phyloP scores from a whole-genome alignment of 345 rosid species.

The Rhodamnia rubescens region DNA sequence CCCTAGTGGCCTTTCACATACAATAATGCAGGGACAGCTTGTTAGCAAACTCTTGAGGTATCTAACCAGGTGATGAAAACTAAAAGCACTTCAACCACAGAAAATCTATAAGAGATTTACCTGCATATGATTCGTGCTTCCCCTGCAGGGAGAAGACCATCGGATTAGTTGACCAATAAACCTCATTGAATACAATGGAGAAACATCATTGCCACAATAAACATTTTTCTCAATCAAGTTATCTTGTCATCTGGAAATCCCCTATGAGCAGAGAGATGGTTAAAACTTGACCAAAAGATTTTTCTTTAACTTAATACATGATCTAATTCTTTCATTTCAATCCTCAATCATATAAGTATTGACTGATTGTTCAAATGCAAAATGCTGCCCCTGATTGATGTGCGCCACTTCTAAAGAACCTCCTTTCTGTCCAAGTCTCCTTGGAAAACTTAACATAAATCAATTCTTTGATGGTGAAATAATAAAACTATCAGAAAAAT shows the following conservation, averaged over 20 bases:
- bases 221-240: neutral
- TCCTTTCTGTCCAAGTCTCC: neutral
- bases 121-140: conserved; percentile 73
- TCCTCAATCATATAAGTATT: neutral
- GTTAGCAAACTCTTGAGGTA: neutral
- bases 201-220: neutral
- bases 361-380: neutral
- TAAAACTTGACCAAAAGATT: neutral
- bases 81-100: neutral
- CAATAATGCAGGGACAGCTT: neutral
- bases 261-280: neutral
- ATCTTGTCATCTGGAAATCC: neutral
- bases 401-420: neutral
- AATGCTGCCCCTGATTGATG: neutral
- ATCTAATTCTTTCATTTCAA: neutral
- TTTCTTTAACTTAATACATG: neutral
- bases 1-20: conserved; percentile 36
- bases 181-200: neutral
- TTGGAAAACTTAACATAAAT: neutral
- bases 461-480: neutral
- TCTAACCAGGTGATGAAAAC: neutral
- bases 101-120: conserved; percentile 7
- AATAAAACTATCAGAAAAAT: neutral
- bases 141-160: conserved; percentile 18
- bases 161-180: neutral